Conservation (phyloP, 306 rosid genomes). For the Acacia acuminata region DNA sequence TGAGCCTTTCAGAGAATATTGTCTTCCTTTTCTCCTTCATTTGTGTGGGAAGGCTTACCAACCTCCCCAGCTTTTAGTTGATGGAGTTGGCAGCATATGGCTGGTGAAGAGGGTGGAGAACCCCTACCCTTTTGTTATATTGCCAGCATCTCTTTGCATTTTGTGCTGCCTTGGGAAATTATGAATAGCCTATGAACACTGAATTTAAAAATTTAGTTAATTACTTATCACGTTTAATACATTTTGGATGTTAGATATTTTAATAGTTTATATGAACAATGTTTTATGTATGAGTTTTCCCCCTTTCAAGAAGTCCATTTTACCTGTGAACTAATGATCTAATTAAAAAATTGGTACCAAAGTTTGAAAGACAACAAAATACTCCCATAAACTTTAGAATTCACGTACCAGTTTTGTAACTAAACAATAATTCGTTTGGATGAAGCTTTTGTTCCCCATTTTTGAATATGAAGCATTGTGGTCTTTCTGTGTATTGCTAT, state of each 20-base stretch:
- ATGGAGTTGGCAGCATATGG: not conserved
- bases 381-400: not conserved
- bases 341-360: not conserved
- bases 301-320: not conserved
- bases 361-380: not conserved
- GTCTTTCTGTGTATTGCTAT: not conserved
- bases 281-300: not conserved
- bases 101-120: not conserved
- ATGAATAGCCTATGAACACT: not conserved
- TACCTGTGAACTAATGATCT: not conserved
- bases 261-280: not conserved
- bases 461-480: not conserved
- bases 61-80: not conserved
- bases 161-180: not conserved
- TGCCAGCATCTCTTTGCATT: not conserved
- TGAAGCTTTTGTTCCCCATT: not conserved
- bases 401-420: not conserved
- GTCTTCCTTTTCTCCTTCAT: not conserved
- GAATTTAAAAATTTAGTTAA: not conserved
- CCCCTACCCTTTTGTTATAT: not conserved
- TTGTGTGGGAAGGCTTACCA: not conserved
- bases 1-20: not conserved
- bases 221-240: not conserved
- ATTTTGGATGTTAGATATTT: not conserved
- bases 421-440: not conserved